Percentiles rank a stretch among this genome's conserved stretches.
phyloP scores from a whole-genome alignment of 1,139 yeast species.

The Nadsonia starkeyi-henricii region DNA sequence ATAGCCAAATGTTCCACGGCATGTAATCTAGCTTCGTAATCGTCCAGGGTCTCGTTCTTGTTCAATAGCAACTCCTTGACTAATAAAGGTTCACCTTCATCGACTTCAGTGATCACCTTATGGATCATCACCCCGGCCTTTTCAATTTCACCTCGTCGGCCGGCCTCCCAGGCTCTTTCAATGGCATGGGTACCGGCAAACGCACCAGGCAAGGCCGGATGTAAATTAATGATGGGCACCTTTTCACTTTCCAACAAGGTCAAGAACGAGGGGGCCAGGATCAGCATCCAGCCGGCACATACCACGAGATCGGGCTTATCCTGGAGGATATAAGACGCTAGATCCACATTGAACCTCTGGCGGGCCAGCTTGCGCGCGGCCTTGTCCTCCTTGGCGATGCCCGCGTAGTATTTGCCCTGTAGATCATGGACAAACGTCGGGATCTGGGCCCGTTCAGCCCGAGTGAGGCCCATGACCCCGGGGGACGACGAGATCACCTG shows the following conservation, averaged over 20 bases:
- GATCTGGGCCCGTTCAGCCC: slow-evolving; percentile 60
- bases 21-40: slow-evolving; percentile 78
- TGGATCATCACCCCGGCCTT: slow-evolving; percentile 97
- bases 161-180: slow-evolving; percentile 91
- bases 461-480: slow-evolving; percentile 66
- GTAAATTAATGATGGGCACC: slow-evolving; percentile 76
- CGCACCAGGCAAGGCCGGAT: slow-evolving; percentile 94
- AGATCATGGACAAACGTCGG: slow-evolving; percentile 59
- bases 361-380: slow-evolving; percentile 47
- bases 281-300: slow-evolving; percentile 98
- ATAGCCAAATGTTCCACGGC: slow-evolving; percentile 75
- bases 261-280: slow-evolving; percentile 64
- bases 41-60: slow-evolving; percentile 62
- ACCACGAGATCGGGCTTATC: slow-evolving; percentile 67
- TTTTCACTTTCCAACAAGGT: slow-evolving; percentile 45
- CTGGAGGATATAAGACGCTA: slow-evolving; percentile 49
- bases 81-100: slow-evolving; percentile 77
- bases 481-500: slow-evolving; percentile 75
- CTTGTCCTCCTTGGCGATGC: slow-evolving; percentile 50
- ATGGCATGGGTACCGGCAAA: slow-evolving; percentile 97
- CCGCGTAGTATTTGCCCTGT: slow-evolving; percentile 53
- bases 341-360: slow-evolving; percentile 57
- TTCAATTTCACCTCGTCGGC: slow-evolving; percentile 60
- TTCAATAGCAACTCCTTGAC: slow-evolving; percentile 62
- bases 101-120: slow-evolving; percentile 86